Percentiles rank a stretch among this genome's conserved stretches.
phyloP scores from a whole-genome alignment of 2,329 filamentous ascomycete species.

The Pestalotiopsis sp. region DNA sequence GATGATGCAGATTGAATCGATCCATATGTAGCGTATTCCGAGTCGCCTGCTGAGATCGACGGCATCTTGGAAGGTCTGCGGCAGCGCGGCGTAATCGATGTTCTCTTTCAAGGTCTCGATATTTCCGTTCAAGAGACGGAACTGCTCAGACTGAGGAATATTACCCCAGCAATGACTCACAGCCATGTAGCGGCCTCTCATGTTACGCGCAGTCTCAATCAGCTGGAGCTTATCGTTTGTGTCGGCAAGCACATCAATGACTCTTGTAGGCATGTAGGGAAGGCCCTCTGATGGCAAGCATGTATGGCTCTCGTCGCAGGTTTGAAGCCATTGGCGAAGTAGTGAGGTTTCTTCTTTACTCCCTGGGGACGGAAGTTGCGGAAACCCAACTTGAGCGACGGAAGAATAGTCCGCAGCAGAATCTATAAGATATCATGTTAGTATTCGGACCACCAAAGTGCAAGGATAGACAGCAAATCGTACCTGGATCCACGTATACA shows the following conservation, averaged over 20 bases:
- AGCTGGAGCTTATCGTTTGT: neutral
- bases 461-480: neutral
- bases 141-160: neutral
- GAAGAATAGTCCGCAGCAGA: neutral
- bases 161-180: slow-evolving; percentile 14
- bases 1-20: slow-evolving; percentile 20
- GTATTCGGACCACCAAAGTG: neutral
- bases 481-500: slow-evolving; percentile 14
- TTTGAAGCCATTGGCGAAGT: slow-evolving; percentile 14
- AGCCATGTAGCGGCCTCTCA: neutral
- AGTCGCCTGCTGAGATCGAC: slow-evolving; percentile 12
- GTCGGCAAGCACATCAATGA: slow-evolving; percentile 13
- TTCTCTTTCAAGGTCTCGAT: neutral
- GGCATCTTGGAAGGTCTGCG: slow-evolving; percentile 19
- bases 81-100: slow-evolving; percentile 11
- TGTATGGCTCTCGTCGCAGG: slow-evolving; percentile 11
- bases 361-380: slow-evolving; percentile 10
- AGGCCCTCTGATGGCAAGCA: neutral
- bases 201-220: neutral
- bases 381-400: slow-evolving; percentile 13
- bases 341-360: slow-evolving; percentile 9
- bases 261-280: slow-evolving; percentile 13
- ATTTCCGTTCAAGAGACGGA: neutral
- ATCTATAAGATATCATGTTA: neutral
- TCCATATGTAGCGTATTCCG: slow-evolving; percentile 13